Percentiles rank a stretch among this genome's conserved stretches.
These are phyloP conservation scores for Pisolithus thermaeus DNA, from an alignment of 1,284 basidiomycete species.

Conservation along the genomic window DNA sequence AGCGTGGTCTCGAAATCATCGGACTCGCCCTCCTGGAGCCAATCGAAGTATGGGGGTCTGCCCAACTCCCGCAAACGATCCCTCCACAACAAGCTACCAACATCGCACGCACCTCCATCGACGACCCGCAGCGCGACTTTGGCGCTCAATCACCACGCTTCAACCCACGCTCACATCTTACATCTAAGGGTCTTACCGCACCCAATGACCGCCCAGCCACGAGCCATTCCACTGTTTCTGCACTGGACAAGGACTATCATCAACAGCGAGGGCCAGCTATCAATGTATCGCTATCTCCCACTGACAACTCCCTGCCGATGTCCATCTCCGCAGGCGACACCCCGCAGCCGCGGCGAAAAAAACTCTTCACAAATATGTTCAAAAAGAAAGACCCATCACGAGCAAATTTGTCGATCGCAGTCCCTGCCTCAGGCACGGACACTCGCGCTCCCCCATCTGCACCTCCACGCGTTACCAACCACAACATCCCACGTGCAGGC, in stretches of 20 bases:
- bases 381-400: slow-evolving; percentile 45
- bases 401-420: slow-evolving; percentile 8
- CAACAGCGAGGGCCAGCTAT: slow-evolving; percentile 12
- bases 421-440: slow-evolving; percentile 9
- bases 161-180: background rate
- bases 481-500: no score
- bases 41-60: slow-evolving; percentile 63
- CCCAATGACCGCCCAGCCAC: slow-evolving; percentile 7
- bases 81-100: slow-evolving; percentile 6
- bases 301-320: slow-evolving; percentile 15
- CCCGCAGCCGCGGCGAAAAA: slow-evolving; percentile 36
- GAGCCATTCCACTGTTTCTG: background rate
- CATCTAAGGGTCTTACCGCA: slow-evolving; percentile 9
- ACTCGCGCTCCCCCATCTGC: slow-evolving; percentile 14
- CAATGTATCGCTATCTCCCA: slow-evolving; percentile 18
- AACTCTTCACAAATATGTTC: slow-evolving; percentile 72
- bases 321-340: slow-evolving; percentile 8
- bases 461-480: background rate
- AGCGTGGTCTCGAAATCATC: slow-evolving; percentile 78
- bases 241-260: background rate
- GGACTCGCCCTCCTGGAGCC: slow-evolving; percentile 76
- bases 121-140: slow-evolving; percentile 20
- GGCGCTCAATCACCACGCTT: slow-evolving; percentile 5
- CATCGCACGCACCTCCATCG: slow-evolving; percentile 9
- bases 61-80: slow-evolving; percentile 7